These are phyloP conservation scores for Corylus heterophylla DNA, from an alignment of 306 rosid genomes.

Conservation along the genomic window DNA sequence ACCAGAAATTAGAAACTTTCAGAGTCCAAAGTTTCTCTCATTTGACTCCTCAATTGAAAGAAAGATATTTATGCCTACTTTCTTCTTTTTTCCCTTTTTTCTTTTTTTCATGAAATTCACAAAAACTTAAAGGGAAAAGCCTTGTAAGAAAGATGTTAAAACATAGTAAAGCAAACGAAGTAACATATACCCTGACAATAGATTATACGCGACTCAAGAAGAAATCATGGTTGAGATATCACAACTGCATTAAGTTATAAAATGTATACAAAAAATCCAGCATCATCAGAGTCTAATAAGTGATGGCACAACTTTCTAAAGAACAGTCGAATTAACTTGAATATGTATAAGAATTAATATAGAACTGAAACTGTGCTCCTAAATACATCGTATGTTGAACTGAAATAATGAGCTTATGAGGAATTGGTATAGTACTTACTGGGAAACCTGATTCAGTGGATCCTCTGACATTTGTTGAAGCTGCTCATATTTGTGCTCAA, in stretches of 20 bases:
- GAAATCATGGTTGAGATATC: neutral
- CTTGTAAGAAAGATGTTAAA: neutral
- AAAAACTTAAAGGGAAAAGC: neutral
- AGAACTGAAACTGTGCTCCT: neutral
- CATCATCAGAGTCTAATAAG: neutral
- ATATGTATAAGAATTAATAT: neutral
- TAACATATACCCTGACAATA: neutral
- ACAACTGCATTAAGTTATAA: neutral
- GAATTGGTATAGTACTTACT: constrained; percentile 47
- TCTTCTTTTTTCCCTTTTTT: neutral
- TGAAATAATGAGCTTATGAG: neutral
- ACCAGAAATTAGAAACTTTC: neutral
- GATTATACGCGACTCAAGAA: neutral
- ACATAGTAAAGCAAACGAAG: neutral
- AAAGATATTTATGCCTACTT: neutral
- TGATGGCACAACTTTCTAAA: neutral
- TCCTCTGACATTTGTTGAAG: constrained; percentile 95
- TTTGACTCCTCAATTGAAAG: too few species aligned
- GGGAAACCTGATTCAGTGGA: constrained; percentile 87
- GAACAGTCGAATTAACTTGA: neutral
- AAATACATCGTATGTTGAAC: neutral
- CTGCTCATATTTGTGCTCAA: constrained; percentile 93
- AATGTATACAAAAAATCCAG: neutral
- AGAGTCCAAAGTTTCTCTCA: neutral
- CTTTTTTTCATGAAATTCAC: neutral